Percentiles rank a stretch among this genome's conserved stretches.
phyloP scores from a whole-genome alignment of 2,329 filamentous ascomycete species.

The Aspergillus sclerotialis region DNA sequence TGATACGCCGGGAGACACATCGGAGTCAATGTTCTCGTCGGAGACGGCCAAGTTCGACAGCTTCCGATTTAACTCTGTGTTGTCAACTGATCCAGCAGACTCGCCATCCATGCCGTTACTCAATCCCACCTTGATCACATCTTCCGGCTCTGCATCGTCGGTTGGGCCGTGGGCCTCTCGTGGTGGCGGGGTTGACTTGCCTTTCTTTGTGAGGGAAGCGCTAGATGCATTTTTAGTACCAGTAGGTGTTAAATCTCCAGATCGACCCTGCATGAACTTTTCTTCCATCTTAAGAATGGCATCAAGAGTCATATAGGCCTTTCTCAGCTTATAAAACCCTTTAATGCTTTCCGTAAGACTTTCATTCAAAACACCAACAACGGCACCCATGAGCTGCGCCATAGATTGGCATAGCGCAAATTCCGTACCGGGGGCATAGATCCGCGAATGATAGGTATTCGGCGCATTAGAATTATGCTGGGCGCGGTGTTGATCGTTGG shows the following conservation, averaged over 20 bases:
- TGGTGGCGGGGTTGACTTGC: conserved; percentile 12
- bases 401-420: conserved; percentile 79
- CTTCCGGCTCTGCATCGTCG: conserved; percentile 4
- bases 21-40: conserved; percentile 9
- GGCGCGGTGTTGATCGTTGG: conserved; percentile 68
- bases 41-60: conserved; percentile 18
- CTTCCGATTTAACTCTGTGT: conserved; percentile 12
- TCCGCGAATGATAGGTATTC: conserved; percentile 48
- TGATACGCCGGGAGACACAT: conserved; percentile 13
- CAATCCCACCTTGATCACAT: not conserved
- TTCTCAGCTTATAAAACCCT: conserved; percentile 87
- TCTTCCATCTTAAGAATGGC: conserved; percentile 69
- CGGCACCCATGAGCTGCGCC: conserved; percentile 79
- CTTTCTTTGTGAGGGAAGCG: no score
- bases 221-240: not conserved
- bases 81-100: conserved; percentile 6
- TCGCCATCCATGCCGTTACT: not conserved
- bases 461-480: conserved; percentile 53
- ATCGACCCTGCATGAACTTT: conserved; percentile 41
- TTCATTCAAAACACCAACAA: conserved; percentile 85
- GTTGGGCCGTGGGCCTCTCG: conserved; percentile 5
- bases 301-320: conserved; percentile 78
- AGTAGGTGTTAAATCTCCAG: conserved; percentile 6
- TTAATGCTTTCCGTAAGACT: conserved; percentile 84
- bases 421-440: conserved; percentile 81